Evolutionary conservation across 768 basidiomycete species (phyloP), one percentile per base, ranked within the genome.

Genomic region (Tubosaeta brunneosetosa): DNA sequence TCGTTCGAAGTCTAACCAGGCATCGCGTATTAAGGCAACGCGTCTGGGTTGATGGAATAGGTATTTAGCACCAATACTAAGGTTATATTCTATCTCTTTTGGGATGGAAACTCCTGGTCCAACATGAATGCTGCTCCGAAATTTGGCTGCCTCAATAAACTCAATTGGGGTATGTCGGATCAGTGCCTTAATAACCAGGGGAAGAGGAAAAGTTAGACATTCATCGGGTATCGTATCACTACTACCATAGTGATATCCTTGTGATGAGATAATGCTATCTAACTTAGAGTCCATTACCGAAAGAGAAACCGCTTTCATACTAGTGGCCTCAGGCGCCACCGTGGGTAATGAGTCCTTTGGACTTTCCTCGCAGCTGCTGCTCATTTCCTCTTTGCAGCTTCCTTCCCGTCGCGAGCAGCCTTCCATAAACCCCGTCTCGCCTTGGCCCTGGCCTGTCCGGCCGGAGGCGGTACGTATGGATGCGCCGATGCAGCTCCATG

Each of bases 1-100:
- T 6, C 56, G 17, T 25, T n/a, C 49, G 26, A 57, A 57, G 26
- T 59, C 58, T 0, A 12, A 12, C 52, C 52, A 59, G 3, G 58
- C 58, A 1, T 16, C 3, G 2, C 0, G 4, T 3, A 59, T 49
- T 0, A 56, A 14, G 2, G 44, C 7, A 1, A 1, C 0, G 0
- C 3, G 4, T 0, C 37, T 26, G 0, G 47, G 47, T 42, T 45
- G 49, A 31, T 50, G 49, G 31, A 59, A 53, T 3, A 59, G 12
- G 5, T 53, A 51, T 49, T 44, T 56, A 33, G 32, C 26, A 1
- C 58, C 58, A 22, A 51, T 25, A 0, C 13, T 13, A 1, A 59
- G 6, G 1, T 56, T 37, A 10, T 9, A 2, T 5, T 55, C 55
- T 1, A 59, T 53, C 0, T 53, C 14, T 2, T 0, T 0, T 1